Evolutionary conservation across 192 early-diverging fungal species (phyloP), one percentile per base, ranked within the genome.

Genomic region (Cetraspora pellucida): DNA sequence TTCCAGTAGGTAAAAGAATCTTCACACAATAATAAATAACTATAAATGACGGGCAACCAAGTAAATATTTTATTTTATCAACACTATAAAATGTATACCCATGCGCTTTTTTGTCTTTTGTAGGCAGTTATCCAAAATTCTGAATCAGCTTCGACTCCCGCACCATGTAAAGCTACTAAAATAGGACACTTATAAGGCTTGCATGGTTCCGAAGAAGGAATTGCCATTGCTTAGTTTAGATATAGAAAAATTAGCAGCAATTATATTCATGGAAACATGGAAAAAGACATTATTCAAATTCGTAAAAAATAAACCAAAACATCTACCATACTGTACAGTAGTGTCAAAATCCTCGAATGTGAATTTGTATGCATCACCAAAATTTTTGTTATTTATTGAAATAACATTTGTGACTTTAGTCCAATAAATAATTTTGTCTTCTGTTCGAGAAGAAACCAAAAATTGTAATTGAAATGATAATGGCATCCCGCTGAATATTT

Each of bases 281-380:
- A 16, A 75, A 21, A 30, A 54, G 52, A 19, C n/a, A n/a, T 55
- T 43, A 3, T 72, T 3, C 31, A 19, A 28, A 37, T 64, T 19
- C 31, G 1, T 17, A 43, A 43, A 10, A 23, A n/a, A n/a, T 11
- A 11, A 65, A 37, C n/a, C 19, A 3, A 19, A 43, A 10, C 9
- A 11, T n/a, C n/a, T 83, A 89, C 86, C 90, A 82, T 93, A 90
- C 54, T 94, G 91, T 0, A 94, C 84, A 8, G 85, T 83, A 30
- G 79, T 80, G 77, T 94, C 92, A 75, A 87, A 90, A 49, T 91
- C 93, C 57, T 80, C 44, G 80, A 92, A 91, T 0, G 93, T 94
- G 52, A 92, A 90, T 52, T 86, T 88, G 80, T 90, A 93, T 1
- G 78, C 72, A 8, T 91, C 86, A 3, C 84, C 86, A 77, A 82